A percentile compares a stretch with the other conserved stretches of the same genome.
Conservation (phyloP, 179 eudicot species). For the Carnegiea gigantea region DNA sequence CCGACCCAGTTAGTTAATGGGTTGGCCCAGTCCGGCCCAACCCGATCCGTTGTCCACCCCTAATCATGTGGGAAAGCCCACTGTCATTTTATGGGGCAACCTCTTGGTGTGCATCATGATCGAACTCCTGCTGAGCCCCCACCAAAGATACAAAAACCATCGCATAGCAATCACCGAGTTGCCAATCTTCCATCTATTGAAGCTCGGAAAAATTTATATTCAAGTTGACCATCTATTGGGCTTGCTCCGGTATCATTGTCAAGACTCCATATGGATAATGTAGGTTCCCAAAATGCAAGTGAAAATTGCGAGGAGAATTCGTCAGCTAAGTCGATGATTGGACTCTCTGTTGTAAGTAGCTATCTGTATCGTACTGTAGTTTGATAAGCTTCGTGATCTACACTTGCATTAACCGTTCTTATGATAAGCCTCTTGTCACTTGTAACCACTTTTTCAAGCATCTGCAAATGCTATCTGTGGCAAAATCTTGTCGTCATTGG, state of each 20-base stretch:
- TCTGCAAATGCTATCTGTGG: no score
- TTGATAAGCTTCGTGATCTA: not conserved
- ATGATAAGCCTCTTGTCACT: no score
- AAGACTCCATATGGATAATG: constrained; percentile 22
- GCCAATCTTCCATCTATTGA: constrained; percentile 23
- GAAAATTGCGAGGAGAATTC: constrained; percentile 25
- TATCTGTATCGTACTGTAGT: not conserved
- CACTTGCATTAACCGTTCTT: no score
- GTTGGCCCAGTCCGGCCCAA: no score
- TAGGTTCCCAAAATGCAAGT: constrained; percentile 18
- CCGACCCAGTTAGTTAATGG: no score
- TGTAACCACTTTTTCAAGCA: no score
- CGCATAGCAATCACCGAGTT: constrained; percentile 27
- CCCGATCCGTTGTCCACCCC: no score
- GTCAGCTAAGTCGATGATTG: constrained; percentile 39
- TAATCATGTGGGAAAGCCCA: constrained; percentile 62
- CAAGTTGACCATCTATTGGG: constrained; percentile 23
- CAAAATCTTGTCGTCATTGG: no score
- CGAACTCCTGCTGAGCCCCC: constrained; percentile 33
- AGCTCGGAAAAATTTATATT: constrained; percentile 4
- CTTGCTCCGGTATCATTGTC: constrained; percentile 25
- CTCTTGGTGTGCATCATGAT: constrained; percentile 29
- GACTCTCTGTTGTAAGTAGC: constrained; percentile 47
- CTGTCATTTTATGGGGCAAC: constrained; percentile 64
- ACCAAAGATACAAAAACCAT: constrained; percentile 35